Conservation (phyloP, 768 basidiomycete species). For the Tephrocybe rancida region DNA sequence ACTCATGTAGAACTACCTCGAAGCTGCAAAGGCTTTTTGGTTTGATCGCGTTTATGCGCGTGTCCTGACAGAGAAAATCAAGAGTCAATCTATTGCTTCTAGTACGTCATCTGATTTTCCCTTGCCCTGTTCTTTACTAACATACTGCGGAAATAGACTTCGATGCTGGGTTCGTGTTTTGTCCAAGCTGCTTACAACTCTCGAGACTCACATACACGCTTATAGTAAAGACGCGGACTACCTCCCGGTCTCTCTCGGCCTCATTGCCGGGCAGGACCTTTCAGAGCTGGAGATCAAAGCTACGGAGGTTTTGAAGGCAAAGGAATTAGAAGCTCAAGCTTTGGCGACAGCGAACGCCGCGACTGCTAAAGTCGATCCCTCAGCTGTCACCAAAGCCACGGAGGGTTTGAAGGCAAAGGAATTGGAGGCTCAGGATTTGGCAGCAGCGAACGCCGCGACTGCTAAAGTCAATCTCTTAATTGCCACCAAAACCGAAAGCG, state of each 20-base stretch:
- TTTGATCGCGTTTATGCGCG: constrained; percentile 22
- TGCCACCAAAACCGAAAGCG: neutral
- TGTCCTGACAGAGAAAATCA: constrained; percentile 29
- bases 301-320: constrained; percentile 3
- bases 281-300: constrained; percentile 25
- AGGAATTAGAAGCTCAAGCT: neutral
- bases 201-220: neutral
- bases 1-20: neutral
- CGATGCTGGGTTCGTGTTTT: constrained; percentile 19
- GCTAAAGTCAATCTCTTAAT: too few species aligned
- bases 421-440: neutral
- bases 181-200: neutral
- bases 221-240: constrained; percentile 16
- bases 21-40: constrained; percentile 9
- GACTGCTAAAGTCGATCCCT: too few species aligned
- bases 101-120: constrained; percentile 24
- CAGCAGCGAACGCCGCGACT: too few species aligned
- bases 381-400: constrained; percentile 12
- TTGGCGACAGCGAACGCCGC: too few species aligned
- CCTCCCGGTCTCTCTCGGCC: constrained; percentile 27
- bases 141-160: constrained; percentile 20
- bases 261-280: constrained; percentile 32
- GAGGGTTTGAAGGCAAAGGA: constrained; percentile 1
- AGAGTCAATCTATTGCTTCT: constrained; percentile 32
- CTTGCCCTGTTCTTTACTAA: neutral